Evolutionary conservation across 202 grass and related monocot species (phyloP).

Genomic region (Alloteropsis angusta): DNA sequence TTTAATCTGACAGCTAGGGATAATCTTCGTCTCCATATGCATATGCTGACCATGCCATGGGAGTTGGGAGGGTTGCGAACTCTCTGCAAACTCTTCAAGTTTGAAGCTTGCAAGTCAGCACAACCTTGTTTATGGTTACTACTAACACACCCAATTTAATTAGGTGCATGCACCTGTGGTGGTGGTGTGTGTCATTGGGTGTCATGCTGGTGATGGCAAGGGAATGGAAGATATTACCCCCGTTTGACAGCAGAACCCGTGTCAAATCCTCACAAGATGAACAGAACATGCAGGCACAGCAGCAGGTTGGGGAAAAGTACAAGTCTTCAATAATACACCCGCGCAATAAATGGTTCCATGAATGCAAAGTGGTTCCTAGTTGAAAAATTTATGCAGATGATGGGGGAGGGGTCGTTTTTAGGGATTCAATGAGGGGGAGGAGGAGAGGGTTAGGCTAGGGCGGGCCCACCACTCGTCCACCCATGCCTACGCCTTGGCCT

Average conservation of each 20-base stretch:
- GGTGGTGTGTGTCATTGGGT: neutral
- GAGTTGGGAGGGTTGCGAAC: neutral
- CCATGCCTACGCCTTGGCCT: neutral
- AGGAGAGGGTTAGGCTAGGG: neutral
- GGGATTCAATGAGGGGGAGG: neutral
- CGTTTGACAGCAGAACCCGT: neutral
- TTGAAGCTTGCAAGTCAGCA: neutral
- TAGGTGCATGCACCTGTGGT: neutral
- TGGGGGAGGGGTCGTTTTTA: constrained; percentile 7
- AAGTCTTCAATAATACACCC: constrained; percentile 24
- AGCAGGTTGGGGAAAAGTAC: constrained; percentile 4
- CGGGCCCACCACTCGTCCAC: neutral
- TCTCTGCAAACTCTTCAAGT: neutral
- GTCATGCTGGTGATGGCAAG: neutral
- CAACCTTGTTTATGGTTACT: neutral
- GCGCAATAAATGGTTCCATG: constrained; percentile 43
- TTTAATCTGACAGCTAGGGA: neutral
- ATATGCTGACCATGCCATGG: neutral
- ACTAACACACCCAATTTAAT: neutral
- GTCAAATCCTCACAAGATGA: neutral
- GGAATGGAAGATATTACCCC: neutral
- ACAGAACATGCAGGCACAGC: neutral
- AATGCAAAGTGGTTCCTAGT: constrained; percentile 34
- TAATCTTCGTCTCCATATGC: neutral
- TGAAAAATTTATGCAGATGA: constrained; percentile 30